Evolutionary conservation across 2,329 filamentous ascomycete species (phyloP).

Genomic region (Epicoccum nigrum): DNA sequence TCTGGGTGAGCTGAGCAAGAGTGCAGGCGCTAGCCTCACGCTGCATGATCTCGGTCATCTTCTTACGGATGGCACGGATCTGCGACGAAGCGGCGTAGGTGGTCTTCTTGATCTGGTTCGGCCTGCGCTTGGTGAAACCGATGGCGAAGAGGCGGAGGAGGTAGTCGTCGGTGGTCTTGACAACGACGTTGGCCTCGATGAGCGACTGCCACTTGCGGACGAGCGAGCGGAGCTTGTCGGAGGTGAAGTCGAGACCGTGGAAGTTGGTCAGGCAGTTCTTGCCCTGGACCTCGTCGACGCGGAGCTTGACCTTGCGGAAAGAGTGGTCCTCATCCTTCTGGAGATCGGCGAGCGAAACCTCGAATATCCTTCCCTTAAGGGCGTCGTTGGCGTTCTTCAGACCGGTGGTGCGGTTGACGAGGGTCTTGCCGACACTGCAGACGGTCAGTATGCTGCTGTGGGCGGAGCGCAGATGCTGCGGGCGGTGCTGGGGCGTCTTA

Average conservation of each 20-base stretch:
- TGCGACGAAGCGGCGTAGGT: conserved; percentile 97
- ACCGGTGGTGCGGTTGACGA: conserved; percentile 99
- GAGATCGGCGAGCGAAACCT: conserved; percentile 97
- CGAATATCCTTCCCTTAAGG: conserved; percentile 97
- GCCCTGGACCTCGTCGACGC: conserved; percentile 98
- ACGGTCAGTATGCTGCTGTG: conserved; percentile 16
- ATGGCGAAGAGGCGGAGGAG: conserved; percentile 99
- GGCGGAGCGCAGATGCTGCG: conserved; percentile 13
- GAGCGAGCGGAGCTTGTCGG: conserved; percentile 98
- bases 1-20: conserved; percentile 93
- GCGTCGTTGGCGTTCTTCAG: conserved; percentile 99
- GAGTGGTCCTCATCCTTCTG: conserved; percentile 99
- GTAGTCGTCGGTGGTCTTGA: conserved; percentile 99
- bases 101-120: conserved; percentile 99
- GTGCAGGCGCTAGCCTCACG: conserved; percentile 95
- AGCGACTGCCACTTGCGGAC: conserved; percentile 99
- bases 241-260: conserved; percentile 99
- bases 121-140: conserved; percentile 98
- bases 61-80: conserved; percentile 97
- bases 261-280: conserved; percentile 99
- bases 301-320: conserved; percentile 99
- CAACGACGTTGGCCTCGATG: conserved; percentile 99
- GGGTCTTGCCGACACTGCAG: conserved; percentile 95
- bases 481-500: conserved; percentile 61
- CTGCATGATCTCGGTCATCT: conserved; percentile 99